These are phyloP conservation scores for Sphagnum fallax DNA, from an alignment of 228 moss, liverwort and hornwort species.

Conservation along the genomic window DNA sequence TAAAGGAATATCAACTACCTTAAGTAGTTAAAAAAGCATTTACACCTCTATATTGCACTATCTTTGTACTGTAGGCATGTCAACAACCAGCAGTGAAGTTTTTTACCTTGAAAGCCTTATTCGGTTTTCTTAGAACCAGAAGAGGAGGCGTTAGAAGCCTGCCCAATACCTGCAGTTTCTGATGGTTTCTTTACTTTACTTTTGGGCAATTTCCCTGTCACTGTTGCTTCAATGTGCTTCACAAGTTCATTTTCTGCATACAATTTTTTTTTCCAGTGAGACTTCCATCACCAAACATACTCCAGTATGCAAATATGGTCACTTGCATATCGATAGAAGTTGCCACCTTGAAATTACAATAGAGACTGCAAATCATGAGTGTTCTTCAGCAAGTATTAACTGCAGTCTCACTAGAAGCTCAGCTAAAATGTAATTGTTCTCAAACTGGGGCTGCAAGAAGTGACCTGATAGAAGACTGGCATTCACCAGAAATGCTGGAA, in stretches of 20 bases:
- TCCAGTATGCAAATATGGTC: neutral
- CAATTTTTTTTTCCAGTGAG: neutral
- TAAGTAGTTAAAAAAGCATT: neutral
- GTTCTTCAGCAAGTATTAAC: neutral
- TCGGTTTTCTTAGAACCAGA: constrained; percentile 45
- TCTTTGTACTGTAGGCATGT: neutral
- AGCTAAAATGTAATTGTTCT: neutral
- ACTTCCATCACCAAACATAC: neutral
- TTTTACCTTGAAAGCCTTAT: constrained; percentile 33
- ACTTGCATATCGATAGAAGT: neutral
- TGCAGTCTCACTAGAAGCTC: neutral
- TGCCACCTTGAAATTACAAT: neutral
- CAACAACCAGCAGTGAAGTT: neutral
- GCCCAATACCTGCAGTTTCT: constrained; percentile 56
- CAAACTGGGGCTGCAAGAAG: neutral
- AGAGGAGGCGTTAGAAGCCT: constrained; percentile 27
- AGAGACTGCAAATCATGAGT: neutral
- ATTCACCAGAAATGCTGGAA: constrained; percentile 57
- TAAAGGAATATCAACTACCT: neutral
- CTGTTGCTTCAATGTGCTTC: constrained; percentile 45
- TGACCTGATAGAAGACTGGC: constrained; percentile 43
- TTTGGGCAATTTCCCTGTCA: constrained; percentile 49
- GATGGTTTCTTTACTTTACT: constrained; percentile 61
- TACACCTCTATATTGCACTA: neutral
- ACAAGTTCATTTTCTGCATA: constrained; percentile 53